Evolutionary conservation across 176 grass and related monocot genomes (phyloP), one percentile per base, ranked within the genome.

Genomic region (Zoysia pacifica): DNA sequence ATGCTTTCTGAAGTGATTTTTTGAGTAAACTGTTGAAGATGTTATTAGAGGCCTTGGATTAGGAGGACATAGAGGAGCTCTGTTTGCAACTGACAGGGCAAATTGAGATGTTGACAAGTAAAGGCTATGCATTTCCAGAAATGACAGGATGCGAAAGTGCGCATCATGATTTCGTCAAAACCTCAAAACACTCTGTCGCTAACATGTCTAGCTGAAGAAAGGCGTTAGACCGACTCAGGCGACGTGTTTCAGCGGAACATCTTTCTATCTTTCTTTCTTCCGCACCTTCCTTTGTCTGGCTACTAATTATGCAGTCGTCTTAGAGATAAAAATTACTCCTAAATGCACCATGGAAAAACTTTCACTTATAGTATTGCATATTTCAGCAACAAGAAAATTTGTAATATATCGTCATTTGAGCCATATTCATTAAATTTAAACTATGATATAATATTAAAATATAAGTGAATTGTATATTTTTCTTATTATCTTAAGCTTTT

Each of bases 201-300:
- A 9, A 53, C 49, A 66, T 78, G 76, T 78, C 16, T 42, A 11
- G 36, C 38, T 6, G 37, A 55, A 67, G 38, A 67, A 52, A 65
- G 36, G 5, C 36, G 66, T 12, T 16, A 16, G 50, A 12, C 51
- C 48, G 37, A 73, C 44, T 69, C 20, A 48, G 44, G 14, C 37
- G 39, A 49, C 6, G 62, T 49, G 81, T 40, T 68, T 48, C 20
- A 55, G 8, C 11, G 6, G 13, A 35, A 47, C 20, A 67, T 12
- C 40, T 39, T 39, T 58, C 4, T n/a, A 19, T 19, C 5, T 2
- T 73, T 7, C 12, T 20, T 78, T 16, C 15, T 7, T 49, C 1
- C 3, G 19, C 16, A 1, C 48, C 50, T 28, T 19, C 51, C 62
- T 2, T 49, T 41, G 65, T 9, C 51, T 60, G 6, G 9, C 15